Evolutionary conservation across 2,329 filamentous ascomycete genomes (phyloP), one percentile per base, ranked within the genome.

Genomic region (Incumbomyces delicatus): DNA sequence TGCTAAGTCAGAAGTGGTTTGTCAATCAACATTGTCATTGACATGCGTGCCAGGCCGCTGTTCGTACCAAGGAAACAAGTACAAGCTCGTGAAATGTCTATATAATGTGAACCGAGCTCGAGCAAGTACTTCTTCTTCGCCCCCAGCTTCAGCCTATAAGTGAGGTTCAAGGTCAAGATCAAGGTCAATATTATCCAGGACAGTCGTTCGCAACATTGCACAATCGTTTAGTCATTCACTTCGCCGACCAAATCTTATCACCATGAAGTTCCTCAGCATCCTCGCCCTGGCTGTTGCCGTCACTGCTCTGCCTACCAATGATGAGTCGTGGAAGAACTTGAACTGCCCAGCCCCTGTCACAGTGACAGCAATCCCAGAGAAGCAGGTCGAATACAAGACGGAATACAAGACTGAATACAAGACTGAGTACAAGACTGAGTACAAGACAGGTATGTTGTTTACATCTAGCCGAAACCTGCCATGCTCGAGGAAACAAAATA

Each of bases 261-360:
- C 31, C 40, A 42, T 42, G 40, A 42, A 42, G 40, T 13, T 42
- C 27, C 27, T 42, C 17, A 32, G 14, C 29, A 17, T 42, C n/a
- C 22, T 42, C 30, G 40, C 40, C 32, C 32, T 42, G 29, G 40
- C 40, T 12, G 27, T 27, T 17, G 30, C 27, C 30, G 40, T 33
- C 40, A 30, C 18, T 42, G 40, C 40, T 29, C 27, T 42, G 11
- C 33, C 33, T 5, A 17, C 13, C 16, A 17, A 17, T n/a, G 16
- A 35, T 11, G 33, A 35, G 4, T 4, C 4, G 4, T 35, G 33
- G 33, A n/a, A 35, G 11, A 35, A 35, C 33, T 12, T 27, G 22
- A 27, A 27, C 22, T 27, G 22, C 22, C 22, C 22, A 27, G 22
- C 22, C 22, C 22, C 22, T 27, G 38, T 40, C 20, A 27, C 17